phyloP scores from a whole-genome alignment of 2,329 filamentous ascomycete genomes.

The Dryadomyces quercus-mongolicae region DNA sequence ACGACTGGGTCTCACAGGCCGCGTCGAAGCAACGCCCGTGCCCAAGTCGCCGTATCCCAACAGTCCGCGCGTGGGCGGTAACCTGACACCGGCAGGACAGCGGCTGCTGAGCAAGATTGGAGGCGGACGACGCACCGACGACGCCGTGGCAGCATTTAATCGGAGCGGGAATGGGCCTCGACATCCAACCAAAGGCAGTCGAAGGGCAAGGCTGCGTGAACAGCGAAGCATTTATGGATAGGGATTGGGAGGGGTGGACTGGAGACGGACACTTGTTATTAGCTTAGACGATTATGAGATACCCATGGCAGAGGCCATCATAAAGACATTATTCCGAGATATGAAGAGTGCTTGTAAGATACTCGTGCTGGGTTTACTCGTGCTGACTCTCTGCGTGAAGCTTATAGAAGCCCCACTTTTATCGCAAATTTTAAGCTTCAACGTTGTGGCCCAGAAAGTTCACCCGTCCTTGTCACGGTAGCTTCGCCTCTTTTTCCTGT shows the following conservation, averaged over 20 bases:
- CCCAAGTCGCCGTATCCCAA: slow-evolving; percentile 47
- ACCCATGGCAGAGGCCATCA: too few species aligned
- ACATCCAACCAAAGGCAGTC: slow-evolving; percentile 6
- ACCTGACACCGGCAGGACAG: slow-evolving; percentile 63
- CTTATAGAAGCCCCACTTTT: neutral
- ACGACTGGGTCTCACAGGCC: slow-evolving; percentile 47
- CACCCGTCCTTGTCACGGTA: neutral
- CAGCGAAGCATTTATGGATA: slow-evolving; percentile 1
- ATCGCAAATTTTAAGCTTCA: slow-evolving; percentile 1
- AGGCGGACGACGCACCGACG: slow-evolving; percentile 17
- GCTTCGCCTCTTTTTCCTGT: neutral
- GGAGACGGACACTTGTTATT: too few species aligned
- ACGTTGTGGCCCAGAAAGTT: neutral
- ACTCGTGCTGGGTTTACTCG: too few species aligned
- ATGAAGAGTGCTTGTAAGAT: too few species aligned
- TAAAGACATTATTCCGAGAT: too few species aligned
- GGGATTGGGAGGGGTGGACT: too few species aligned
- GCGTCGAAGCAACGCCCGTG: slow-evolving; percentile 33
- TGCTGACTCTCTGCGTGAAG: too few species aligned
- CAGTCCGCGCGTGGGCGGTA: slow-evolving; percentile 43
- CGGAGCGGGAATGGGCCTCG: neutral
- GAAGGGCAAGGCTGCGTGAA: slow-evolving; percentile 8
- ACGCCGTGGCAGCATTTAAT: slow-evolving; percentile 9
- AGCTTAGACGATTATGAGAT: too few species aligned
- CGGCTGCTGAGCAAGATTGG: slow-evolving; percentile 53